Base-by-base conservation (phyloP, 805 yeast species). In the Sugiyamaella lignohabitans region DNA sequence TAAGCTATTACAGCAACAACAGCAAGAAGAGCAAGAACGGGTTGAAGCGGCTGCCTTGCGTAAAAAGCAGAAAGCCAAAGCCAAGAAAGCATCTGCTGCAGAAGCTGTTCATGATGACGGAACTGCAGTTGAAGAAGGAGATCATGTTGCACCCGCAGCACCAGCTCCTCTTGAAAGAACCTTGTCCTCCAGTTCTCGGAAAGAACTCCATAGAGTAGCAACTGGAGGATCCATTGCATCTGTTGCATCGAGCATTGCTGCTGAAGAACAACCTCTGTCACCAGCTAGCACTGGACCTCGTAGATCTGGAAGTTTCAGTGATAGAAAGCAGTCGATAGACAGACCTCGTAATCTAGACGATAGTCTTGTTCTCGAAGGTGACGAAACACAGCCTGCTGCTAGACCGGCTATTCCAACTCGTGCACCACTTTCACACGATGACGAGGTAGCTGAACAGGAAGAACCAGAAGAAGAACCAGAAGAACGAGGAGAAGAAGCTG, bases 1-100 rank as follows among this genome's bases (percentile, higher is more conserved):
- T 60, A 87, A 87, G 3, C 58, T 86, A 58, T 70, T 91, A 43
- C 95, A 89, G 62, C 78, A 86, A 59, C 80, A 81, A 49, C 96
- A 87, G 60, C 78, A 76, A 49, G 84, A 84, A 59, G 94, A 87
- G 56, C 85, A 82, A 18, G 91, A 82, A 50, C 70, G 79, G 48
- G 58, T 56, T 2, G 89, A 79, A 53, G 82, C 79, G 2, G 78
- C 82, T 5, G 59, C 57, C 21, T 73, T 74, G 61, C 78, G 77
- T 60, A 71, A 66, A 53, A 68, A 71, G 23, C 62, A 60, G 37
- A 48, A 49, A 49, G 46, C 52, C 24, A 43, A 51, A 1, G 64
- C 51, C 5, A 65, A 56, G 23, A 59, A 57, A 10, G 62, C 49
- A 6, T 35, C 42, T 14, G 18, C 45, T n/a, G 41, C 48, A n/a